Evolutionary conservation across 805 yeast species (phyloP).

Genomic region (Saccharomycopsis sp.): DNA sequence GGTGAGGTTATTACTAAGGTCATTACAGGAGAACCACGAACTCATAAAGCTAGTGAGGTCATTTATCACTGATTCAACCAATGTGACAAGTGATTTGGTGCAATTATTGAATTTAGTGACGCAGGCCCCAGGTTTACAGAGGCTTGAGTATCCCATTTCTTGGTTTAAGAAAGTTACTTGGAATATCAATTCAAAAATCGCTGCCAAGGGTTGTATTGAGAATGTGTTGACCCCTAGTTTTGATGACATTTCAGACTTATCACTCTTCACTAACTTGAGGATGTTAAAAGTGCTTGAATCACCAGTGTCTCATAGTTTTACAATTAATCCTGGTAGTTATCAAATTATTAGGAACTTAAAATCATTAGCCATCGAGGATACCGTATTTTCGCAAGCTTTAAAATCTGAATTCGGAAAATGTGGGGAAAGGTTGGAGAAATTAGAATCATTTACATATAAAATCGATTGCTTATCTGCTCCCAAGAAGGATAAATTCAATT

Average conservation of each 20-base stretch:
- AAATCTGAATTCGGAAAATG: not conserved
- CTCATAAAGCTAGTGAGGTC: not conserved
- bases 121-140: not conserved
- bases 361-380: slow-evolving; percentile 19
- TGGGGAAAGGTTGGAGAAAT: slow-evolving; percentile 3
- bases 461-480: slow-evolving; percentile 15
- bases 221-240: slow-evolving; percentile 12
- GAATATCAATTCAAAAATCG: slow-evolving; percentile 8
- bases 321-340: not conserved
- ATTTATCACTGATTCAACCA: slow-evolving; percentile 5
- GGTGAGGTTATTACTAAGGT: slow-evolving; percentile 1
- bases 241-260: slow-evolving; percentile 7
- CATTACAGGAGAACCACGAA: not conserved
- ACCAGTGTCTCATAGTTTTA: not conserved
- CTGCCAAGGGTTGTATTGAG: not conserved
- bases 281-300: slow-evolving; percentile 12
- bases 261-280: slow-evolving; percentile 1
- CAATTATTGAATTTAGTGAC: slow-evolving; percentile 1
- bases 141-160: slow-evolving; percentile 9
- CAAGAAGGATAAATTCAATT: slow-evolving; percentile 12
- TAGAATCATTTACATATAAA: slow-evolving; percentile 14
- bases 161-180: slow-evolving; percentile 12
- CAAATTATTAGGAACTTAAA: slow-evolving; percentile 4
- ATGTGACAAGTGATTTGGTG: not conserved
- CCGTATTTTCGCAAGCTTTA: slow-evolving; percentile 5